Base-by-base conservation (phyloP, 192 early-diverging fungal species). In the Umbelopsis vinacea region DNA sequence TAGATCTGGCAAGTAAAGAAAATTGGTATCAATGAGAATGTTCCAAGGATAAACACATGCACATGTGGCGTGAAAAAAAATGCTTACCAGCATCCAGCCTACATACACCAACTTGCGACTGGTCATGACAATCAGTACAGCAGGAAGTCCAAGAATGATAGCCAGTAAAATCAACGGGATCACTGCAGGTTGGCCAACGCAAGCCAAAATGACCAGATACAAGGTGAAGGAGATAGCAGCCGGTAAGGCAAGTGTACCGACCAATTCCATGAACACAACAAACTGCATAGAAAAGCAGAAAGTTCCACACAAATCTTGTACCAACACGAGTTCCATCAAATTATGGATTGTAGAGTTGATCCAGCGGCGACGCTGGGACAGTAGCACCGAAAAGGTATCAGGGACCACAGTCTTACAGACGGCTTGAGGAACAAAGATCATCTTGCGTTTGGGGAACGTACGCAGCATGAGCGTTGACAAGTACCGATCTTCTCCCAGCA, bases 261-360 rank as follows among this genome's bases (percentile, higher is more conserved):
- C 83, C 33, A 99, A 83, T 50, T 98, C 96, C 91, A 98, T 94
- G 67, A 95, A 93, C 48, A 98, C 90, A 50, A 97, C 89, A 82
- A 98, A 98, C 87, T 98, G 96, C 95, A 96, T 94, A 43, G 91
- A 93, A 74, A 95, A 94, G 70, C 92, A 95, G 78, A 94, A 96
- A 8, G 89, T 91, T 4, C 95, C 95, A 79, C 95, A 96, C 57
- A 96, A 83, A 74, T 96, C 92, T 33, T 88, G 83, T 69, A 95
- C 90, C 53, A 93, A 79, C 33, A 96, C 85, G 52, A 96, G 71
- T 79, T 96, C 95, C 74, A 89, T 75, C 70, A 96, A 82, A 72
- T 96, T 96, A 69, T 97, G 95, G 35, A 97, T 89, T 0, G 95
- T 97, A 17, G 95, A 97, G 82, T 97, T 97, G 83, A 97, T 97